Percentiles rank a stretch among this genome's conserved stretches.
These are phyloP conservation scores for Halophytophthora batemanensis DNA, from an alignment of 352 stramenopile species.

Conservation along the genomic window DNA sequence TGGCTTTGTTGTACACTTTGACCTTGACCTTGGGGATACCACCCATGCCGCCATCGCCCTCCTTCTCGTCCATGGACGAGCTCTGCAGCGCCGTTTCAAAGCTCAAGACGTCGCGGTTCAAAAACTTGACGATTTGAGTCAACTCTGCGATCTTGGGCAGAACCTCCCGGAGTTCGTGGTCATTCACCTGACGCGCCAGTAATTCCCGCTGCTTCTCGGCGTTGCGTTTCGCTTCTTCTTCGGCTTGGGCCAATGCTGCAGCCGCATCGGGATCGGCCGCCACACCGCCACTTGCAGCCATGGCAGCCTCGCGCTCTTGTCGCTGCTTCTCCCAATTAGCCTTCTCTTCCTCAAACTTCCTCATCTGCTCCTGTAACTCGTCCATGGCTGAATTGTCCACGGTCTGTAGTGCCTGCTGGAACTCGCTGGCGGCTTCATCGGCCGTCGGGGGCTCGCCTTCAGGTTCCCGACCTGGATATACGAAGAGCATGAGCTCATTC, in stretches of 20 bases:
- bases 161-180: constrained; percentile 91
- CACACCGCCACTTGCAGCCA: constrained; percentile 5
- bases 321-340: constrained; percentile 87
- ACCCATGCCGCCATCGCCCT: constrained; percentile 15
- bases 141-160: constrained; percentile 91
- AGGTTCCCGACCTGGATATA: constrained; percentile 49
- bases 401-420: constrained; percentile 79
- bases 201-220: constrained; percentile 63
- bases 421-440: constrained; percentile 86
- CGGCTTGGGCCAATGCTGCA: constrained; percentile 32
- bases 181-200: constrained; percentile 75
- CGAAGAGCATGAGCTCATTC: constrained; percentile 87
- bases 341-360: constrained; percentile 87
- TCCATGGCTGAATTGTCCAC: constrained; percentile 67
- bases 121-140: constrained; percentile 88
- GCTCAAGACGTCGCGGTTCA: constrained; percentile 89
- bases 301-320: constrained; percentile 38
- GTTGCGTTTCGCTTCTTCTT: constrained; percentile 23
- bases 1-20: constrained; percentile 87
- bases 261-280: constrained; percentile 35
- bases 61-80: constrained; percentile 42
- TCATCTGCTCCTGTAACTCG: constrained; percentile 89
- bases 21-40: constrained; percentile 88
- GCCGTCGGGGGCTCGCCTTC: constrained; percentile 60
- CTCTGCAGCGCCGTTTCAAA: constrained; percentile 91